Evolutionary conservation across 495 filamentous ascomycete genomes (phyloP).

Genomic region (Collariella sp.): DNA sequence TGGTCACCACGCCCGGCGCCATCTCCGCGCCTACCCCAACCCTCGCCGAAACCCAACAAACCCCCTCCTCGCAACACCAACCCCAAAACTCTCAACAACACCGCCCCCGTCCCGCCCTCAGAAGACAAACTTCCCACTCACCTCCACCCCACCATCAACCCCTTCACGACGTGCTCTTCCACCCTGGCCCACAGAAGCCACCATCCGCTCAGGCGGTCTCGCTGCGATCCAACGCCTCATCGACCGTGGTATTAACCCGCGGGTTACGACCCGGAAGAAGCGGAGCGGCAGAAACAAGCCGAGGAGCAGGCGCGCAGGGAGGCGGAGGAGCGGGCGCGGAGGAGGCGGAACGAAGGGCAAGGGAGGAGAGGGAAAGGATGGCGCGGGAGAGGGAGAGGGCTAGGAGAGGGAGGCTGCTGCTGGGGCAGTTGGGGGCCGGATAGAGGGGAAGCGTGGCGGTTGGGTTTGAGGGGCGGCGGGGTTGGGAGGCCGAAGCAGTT

Average conservation of each 20-base stretch:
- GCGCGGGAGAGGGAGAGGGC: slow-evolving; percentile 32
- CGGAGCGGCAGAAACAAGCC: slow-evolving; percentile 35
- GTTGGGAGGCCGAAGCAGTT: slow-evolving; percentile 37
- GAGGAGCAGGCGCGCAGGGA: slow-evolving; percentile 31
- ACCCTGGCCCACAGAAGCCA: slow-evolving; percentile 59
- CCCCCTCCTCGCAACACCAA: neutral
- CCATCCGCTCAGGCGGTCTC: slow-evolving; percentile 55
- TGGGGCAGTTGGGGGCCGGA: slow-evolving; percentile 27
- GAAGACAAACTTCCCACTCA: slow-evolving; percentile 27
- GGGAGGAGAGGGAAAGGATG: slow-evolving; percentile 31
- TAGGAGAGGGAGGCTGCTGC: no score
- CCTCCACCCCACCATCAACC: slow-evolving; percentile 45
- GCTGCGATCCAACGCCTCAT: slow-evolving; percentile 48
- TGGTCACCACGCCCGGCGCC: slow-evolving; percentile 2
- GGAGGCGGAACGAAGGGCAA: slow-evolving; percentile 32
- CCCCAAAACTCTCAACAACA: no score
- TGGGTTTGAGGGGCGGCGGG: neutral
- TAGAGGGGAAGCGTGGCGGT: slow-evolving; percentile 4
- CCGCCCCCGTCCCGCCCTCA: neutral
- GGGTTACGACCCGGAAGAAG: slow-evolving; percentile 45
- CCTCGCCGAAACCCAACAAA: neutral
- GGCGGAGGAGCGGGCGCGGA: slow-evolving; percentile 37
- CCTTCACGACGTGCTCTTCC: slow-evolving; percentile 43
- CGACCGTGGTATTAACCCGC: slow-evolving; percentile 50
- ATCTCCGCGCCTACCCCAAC: neutral